Base-by-base conservation (phyloP, 164 flowering plant genomes). In the Magnolia changhungtana region DNA sequence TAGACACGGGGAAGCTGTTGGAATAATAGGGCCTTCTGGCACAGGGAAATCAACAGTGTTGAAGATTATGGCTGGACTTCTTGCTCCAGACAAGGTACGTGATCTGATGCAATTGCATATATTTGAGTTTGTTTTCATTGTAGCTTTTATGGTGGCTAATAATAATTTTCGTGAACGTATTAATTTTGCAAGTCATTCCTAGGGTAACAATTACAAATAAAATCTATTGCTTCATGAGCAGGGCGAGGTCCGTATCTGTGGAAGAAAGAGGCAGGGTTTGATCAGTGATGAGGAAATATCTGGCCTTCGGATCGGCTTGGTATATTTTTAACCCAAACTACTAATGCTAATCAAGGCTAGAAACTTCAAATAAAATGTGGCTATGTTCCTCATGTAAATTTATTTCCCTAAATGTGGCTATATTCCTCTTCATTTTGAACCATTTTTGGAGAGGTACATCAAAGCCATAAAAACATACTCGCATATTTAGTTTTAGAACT, bases 21-120 rank as follows among this genome's bases (percentile, higher is more conserved):
- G 99, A 75, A 93, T 96, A 61, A 91, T 96, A 87, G 99, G 98
- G 63, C 99, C 99, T 76, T 96, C 99, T 83, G 99, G 99, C 49
- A 94, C 98, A 58, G 99, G 99, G 58, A 96, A 96, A 82, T 96
- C 99, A 63, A 94, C 98, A 19, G 82, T 94, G 27, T 76, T 96
- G 76, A 96, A 93, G 83, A 90, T 96, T 79, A 91, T 96, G 58
- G 97, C 99, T 7, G 99, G 99, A 50, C 98, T 96, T 85, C 98
- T 96, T 84, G 91, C 98, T 78, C 98, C 99, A 20, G 99, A 96
- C 84, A 89, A 91, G 96, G 99, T 90, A 51, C 51, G 31, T 66
- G 29, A 73, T 50, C 45, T 50, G 51, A 37, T 63, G 21, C 67
- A 50, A n/a, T 16, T 67, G 31, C 24, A 23, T 61, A 50, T n/a